Evolutionary conservation across 2,329 filamentous ascomycete species (phyloP).

Genomic region (Xylaria sp.): DNA sequence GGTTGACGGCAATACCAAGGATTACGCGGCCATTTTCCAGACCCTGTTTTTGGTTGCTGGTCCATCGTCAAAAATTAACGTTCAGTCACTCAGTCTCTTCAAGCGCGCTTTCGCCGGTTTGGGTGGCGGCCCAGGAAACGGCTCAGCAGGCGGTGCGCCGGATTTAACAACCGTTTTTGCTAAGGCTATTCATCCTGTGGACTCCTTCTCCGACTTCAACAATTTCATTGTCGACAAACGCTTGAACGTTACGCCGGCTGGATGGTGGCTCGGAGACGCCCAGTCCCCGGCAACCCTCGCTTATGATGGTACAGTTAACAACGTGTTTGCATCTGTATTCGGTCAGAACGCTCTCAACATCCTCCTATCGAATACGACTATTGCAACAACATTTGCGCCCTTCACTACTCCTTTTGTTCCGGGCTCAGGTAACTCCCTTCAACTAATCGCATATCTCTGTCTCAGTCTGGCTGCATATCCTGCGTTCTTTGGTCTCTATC

Average conservation of each 20-base stretch:
- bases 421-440: conserved; percentile 64
- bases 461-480: conserved; percentile 74
- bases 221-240: conserved; percentile 58
- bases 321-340: conserved; percentile 52
- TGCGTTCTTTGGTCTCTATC: conserved; percentile 83
- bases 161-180: conserved; percentile 25
- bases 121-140: conserved; percentile 1
- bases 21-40: conserved; percentile 33
- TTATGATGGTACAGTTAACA: conserved; percentile 60
- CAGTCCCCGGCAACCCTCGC: conserved; percentile 59
- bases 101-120: conserved; percentile 36
- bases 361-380: conserved; percentile 61
- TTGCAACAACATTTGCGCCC: conserved; percentile 64
- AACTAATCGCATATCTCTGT: conserved; percentile 76
- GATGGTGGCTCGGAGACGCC: conserved; percentile 66
- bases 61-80: conserved; percentile 39
- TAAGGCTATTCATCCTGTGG: conserved; percentile 47
- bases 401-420: conserved; percentile 73
- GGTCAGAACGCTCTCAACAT: conserved; percentile 62
- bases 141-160: conserved; percentile 5
- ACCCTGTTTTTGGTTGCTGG: conserved; percentile 40
- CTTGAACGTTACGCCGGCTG: conserved; percentile 67
- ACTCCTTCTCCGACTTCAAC: conserved; percentile 64
- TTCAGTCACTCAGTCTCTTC: conserved; percentile 32
- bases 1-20: conserved; percentile 34